These are phyloP conservation scores for Turritis glabra DNA, from an alignment of 345 rosid genomes.

Conservation along the genomic window DNA sequence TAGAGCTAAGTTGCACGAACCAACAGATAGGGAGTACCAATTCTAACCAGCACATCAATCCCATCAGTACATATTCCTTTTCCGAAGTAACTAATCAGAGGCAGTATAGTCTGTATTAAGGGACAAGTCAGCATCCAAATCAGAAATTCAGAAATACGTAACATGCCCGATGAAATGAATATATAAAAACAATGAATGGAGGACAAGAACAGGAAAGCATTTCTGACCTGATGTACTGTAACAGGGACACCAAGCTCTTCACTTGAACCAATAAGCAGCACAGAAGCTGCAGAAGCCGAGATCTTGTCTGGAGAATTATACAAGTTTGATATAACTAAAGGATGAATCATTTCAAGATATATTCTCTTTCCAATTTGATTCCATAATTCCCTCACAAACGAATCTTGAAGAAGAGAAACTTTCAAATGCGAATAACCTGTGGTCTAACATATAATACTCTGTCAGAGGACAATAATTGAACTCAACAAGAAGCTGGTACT, in stretches of 20 bases:
- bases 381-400: slow-evolving; percentile 88
- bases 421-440: slow-evolving; percentile 91
- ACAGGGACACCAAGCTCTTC: slow-evolving; percentile 94
- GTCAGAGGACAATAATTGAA: slow-evolving; percentile 27
- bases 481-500: slow-evolving; percentile 24
- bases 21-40: slow-evolving; percentile 65
- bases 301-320: slow-evolving; percentile 69
- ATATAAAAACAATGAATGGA: not conserved
- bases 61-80: slow-evolving; percentile 90
- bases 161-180: slow-evolving; percentile 8
- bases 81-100: slow-evolving; percentile 89
- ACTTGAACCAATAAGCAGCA: slow-evolving; percentile 81
- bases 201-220: slow-evolving; percentile 23
- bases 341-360: slow-evolving; percentile 77
- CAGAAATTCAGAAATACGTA: slow-evolving; percentile 13
- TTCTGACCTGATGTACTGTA: slow-evolving; percentile 79
- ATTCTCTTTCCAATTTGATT: slow-evolving; percentile 69
- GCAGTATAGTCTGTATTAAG: slow-evolving; percentile 73
- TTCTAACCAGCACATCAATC: slow-evolving; percentile 87
- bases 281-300: slow-evolving; percentile 89
- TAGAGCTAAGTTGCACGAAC: slow-evolving; percentile 34
- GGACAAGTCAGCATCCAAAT: slow-evolving; percentile 34
- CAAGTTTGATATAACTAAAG: slow-evolving; percentile 79
- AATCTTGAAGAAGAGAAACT: slow-evolving; percentile 90
- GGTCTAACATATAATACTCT: slow-evolving; percentile 52